Conservation (phyloP, 2,329 filamentous ascomycete species). For the Neophaeococcomyces aloes region DNA sequence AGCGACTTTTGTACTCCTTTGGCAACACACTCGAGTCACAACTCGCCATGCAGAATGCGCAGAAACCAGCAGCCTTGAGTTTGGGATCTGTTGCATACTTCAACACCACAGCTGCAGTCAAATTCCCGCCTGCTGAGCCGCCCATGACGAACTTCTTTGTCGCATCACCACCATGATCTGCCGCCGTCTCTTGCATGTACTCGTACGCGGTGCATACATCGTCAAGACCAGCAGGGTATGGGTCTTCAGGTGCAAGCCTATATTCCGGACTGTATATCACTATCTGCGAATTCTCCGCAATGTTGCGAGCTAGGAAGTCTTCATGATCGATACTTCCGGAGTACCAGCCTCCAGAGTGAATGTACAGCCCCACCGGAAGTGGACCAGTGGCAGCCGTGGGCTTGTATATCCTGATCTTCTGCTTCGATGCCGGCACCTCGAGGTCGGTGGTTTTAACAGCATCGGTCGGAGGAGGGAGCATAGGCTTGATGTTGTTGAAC, state of each 20-base stretch:
- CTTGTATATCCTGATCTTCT: constrained; percentile 5
- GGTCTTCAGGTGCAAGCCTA: constrained; percentile 26
- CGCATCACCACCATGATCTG: constrained; percentile 20
- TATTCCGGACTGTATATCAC: constrained; percentile 29
- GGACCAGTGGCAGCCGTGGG: constrained; percentile 13
- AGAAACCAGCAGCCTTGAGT: constrained; percentile 23
- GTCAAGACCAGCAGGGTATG: constrained; percentile 27
- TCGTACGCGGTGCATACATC: constrained; percentile 21
- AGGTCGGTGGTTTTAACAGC: constrained; percentile 2
- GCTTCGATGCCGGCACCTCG: not conserved
- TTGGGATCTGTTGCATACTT: constrained; percentile 14
- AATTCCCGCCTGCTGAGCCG: constrained; percentile 29
- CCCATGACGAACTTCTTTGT: constrained; percentile 26
- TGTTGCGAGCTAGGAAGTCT: constrained; percentile 27
- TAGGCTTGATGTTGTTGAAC: not conserved
- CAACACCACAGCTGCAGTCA: constrained; percentile 27
- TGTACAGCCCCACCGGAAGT: constrained; percentile 27
- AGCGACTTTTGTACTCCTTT: constrained; percentile 6
- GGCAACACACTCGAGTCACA: constrained; percentile 1
- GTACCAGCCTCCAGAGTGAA: constrained; percentile 32
- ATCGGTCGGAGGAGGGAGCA: constrained; percentile 6
- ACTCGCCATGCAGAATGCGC: constrained; percentile 13
- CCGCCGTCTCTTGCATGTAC: constrained; percentile 24
- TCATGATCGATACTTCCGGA: constrained; percentile 32
- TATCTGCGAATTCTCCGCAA: constrained; percentile 23